Evolutionary conservation across 2,329 filamentous ascomycete genomes (phyloP).

Genomic region (Graphiopsis chlorocephala): DNA sequence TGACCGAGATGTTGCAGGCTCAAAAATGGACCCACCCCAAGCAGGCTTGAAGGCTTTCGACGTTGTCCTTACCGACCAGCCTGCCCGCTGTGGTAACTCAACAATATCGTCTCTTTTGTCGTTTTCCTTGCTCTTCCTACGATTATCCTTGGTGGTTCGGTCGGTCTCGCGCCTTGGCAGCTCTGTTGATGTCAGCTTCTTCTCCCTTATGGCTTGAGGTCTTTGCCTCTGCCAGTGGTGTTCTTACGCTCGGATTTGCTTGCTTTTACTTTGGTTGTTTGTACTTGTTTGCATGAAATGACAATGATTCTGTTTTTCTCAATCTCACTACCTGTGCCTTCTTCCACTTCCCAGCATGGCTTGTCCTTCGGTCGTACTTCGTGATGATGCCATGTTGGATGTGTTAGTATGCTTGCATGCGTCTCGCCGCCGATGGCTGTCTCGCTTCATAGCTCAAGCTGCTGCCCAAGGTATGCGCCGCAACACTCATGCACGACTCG

Average conservation of each 20-base stretch:
- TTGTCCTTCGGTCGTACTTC: background rate
- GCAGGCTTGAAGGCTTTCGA: background rate
- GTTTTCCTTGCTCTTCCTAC: background rate
- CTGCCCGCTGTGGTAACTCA: background rate
- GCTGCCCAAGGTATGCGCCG: background rate
- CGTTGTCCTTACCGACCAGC: background rate
- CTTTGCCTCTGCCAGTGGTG: background rate
- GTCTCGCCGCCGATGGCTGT: background rate
- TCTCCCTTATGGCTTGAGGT: background rate
- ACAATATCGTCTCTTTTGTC: background rate
- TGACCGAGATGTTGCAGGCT: background rate
- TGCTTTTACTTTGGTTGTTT: background rate
- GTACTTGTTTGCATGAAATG: conserved; percentile 1
- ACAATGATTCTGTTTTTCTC: conserved; percentile 6
- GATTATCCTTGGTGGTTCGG: background rate
- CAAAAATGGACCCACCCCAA: background rate
- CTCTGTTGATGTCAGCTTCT: background rate
- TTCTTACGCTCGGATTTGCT: background rate
- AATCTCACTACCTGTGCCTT: background rate
- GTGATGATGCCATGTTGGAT: background rate
- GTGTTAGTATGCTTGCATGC: background rate
- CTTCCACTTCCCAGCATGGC: background rate
- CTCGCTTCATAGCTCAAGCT: background rate
- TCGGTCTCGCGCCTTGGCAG: background rate
- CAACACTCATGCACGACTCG: background rate